Evolutionary conservation across 1,284 basidiomycete genomes (phyloP).

Genomic region (Sporisorium sorghi): DNA sequence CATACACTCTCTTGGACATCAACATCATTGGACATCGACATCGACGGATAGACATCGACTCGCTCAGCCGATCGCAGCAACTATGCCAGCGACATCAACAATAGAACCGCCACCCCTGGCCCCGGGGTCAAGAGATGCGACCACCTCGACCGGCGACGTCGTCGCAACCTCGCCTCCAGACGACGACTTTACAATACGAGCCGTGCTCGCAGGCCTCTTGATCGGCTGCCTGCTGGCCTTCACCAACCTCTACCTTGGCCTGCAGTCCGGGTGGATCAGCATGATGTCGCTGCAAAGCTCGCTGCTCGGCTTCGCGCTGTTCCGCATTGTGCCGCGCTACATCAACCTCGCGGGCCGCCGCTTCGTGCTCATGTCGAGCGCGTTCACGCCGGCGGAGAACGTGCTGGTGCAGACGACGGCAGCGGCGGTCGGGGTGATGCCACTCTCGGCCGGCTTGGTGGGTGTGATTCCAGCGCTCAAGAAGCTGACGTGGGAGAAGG

Average conservation of each 20-base stretch:
- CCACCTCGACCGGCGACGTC: not conserved
- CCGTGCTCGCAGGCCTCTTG: slow-evolving; percentile 75
- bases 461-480: slow-evolving; percentile 91
- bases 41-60: too few species aligned
- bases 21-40: too few species aligned
- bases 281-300: slow-evolving; percentile 97
- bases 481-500: slow-evolving; percentile 79
- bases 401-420: slow-evolving; percentile 92
- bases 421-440: slow-evolving; percentile 82
- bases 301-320: slow-evolving; percentile 88
- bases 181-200: slow-evolving; percentile 65
- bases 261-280: slow-evolving; percentile 80
- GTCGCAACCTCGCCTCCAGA: not conserved
- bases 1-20: not conserved
- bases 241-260: slow-evolving; percentile 81
- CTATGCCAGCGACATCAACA: slow-evolving; percentile 17
- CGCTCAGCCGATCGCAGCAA: too few species aligned
- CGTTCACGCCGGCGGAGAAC: slow-evolving; percentile 87
- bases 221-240: slow-evolving; percentile 82
- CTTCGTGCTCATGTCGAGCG: slow-evolving; percentile 61
- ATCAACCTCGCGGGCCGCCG: slow-evolving; percentile 35
- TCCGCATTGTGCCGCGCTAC: slow-evolving; percentile 73
- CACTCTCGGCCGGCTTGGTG: slow-evolving; percentile 89
- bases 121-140: slow-evolving; percentile 3
- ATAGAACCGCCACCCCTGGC: not conserved